Evolutionary conservation across 805 yeast genomes (phyloP).

Genomic region (Ogataea saltuana): DNA sequence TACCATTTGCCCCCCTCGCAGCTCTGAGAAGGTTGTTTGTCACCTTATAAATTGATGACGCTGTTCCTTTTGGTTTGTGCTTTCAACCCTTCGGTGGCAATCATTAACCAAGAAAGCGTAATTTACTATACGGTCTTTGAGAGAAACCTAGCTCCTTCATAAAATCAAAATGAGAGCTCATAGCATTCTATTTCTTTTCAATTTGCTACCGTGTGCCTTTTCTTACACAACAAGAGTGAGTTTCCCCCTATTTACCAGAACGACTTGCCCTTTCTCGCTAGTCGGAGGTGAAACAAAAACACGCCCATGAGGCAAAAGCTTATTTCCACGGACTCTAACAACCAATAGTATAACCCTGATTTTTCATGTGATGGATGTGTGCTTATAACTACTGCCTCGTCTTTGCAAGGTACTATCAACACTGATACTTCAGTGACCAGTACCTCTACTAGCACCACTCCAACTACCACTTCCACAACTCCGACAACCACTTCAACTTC

Average conservation of each 20-base stretch:
- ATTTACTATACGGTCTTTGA: background rate
- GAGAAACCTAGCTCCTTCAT: too few relatives aligned
- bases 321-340: too few relatives aligned
- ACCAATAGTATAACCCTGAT: conserved; percentile 32
- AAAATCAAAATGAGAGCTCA: conserved; percentile 1
- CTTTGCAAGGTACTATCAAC: conserved; percentile 28
- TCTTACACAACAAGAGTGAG: conserved; percentile 20
- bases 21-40: too few relatives aligned
- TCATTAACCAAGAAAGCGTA: background rate
- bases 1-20: background rate
- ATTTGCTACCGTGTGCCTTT: conserved; percentile 3
- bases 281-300: too few relatives aligned
- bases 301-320: background rate
- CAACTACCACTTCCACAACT: conserved; percentile 14
- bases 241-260: background rate
- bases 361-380: conserved; percentile 32
- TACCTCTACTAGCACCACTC: conserved; percentile 7
- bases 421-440: conserved; percentile 18
- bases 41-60: too few relatives aligned
- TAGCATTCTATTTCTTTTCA: background rate
- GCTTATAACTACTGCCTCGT: conserved; percentile 30
- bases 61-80: too few relatives aligned
- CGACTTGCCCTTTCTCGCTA: too few relatives aligned
- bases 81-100: too few relatives aligned
- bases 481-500: conserved; percentile 13